These are phyloP conservation scores for Puya raimondii DNA, from an alignment of 176 grass and related monocot genomes.

Conservation along the genomic window DNA sequence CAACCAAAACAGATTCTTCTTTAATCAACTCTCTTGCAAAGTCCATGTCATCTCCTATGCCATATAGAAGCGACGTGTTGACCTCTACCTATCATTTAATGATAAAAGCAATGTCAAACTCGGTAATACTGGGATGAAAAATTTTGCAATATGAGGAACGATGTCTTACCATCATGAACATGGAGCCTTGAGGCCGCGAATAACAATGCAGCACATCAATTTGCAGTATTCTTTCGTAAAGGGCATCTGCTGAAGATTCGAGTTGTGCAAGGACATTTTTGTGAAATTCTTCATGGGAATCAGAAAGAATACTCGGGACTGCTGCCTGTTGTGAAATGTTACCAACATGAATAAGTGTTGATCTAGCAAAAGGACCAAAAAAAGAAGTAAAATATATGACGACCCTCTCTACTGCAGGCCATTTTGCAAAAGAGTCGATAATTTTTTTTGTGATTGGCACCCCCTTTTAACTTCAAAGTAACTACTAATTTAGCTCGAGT, in stretches of 20 bases:
- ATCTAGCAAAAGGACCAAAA: not conserved
- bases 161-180: conserved; percentile 81
- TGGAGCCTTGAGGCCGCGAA: conserved; percentile 68
- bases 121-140: not conserved
- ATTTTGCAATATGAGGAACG: not conserved
- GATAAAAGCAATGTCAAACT: conserved; percentile 1
- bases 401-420: not conserved
- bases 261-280: conserved; percentile 35
- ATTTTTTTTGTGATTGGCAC: not conserved
- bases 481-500: no score
- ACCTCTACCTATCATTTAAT: conserved; percentile 57
- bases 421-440: not conserved
- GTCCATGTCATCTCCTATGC: conserved; percentile 65
- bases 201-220: conserved; percentile 59
- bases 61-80: conserved; percentile 45
- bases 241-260: conserved; percentile 46
- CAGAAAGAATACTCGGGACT: conserved; percentile 51
- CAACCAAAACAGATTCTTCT: conserved; percentile 76
- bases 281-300: conserved; percentile 55
- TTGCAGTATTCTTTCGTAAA: conserved; percentile 46
- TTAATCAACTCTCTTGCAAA: conserved; percentile 71
- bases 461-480: no score
- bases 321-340: conserved; percentile 37
- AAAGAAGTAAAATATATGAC: not conserved
- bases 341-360: conserved; percentile 4